A percentile compares a stretch with the other conserved stretches of the same genome.
Conservation (phyloP, 2,329 filamentous ascomycete species). For the Emmonsiellopsis sp. region DNA sequence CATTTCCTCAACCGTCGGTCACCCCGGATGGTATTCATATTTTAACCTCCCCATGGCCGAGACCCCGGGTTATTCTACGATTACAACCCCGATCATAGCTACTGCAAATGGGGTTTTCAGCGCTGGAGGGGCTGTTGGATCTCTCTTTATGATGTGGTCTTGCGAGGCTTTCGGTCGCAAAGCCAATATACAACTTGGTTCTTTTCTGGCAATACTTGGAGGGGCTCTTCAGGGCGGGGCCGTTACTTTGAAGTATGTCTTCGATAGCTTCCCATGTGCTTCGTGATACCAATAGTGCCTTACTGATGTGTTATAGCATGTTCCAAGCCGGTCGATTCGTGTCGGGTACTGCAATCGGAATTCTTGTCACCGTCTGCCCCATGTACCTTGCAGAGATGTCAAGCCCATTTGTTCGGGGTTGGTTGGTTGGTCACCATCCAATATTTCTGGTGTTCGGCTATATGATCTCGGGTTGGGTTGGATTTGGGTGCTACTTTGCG, state of each 20-base stretch:
- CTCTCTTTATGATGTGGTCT: slow-evolving; percentile 44
- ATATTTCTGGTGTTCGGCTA: slow-evolving; percentile 42
- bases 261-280: not conserved
- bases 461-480: slow-evolving; percentile 38
- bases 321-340: slow-evolving; percentile 38
- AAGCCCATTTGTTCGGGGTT: slow-evolving; percentile 33
- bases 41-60: slow-evolving; percentile 39
- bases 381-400: slow-evolving; percentile 40
- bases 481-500: slow-evolving; percentile 38
- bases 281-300: not conserved
- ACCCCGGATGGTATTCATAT: slow-evolving; percentile 44
- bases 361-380: slow-evolving; percentile 36
- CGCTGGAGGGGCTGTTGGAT: slow-evolving; percentile 40
- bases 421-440: slow-evolving; percentile 38
- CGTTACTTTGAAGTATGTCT: slow-evolving; percentile 32
- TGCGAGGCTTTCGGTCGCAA: slow-evolving; percentile 37
- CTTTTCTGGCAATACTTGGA: slow-evolving; percentile 36
- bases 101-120: slow-evolving; percentile 43
- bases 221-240: slow-evolving; percentile 41
- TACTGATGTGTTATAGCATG: slow-evolving; percentile 23
- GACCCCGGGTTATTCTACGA: slow-evolving; percentile 37
- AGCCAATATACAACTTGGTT: slow-evolving; percentile 39
- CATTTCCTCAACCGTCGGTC: slow-evolving; percentile 45
- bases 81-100: slow-evolving; percentile 40
- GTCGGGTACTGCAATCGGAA: slow-evolving; percentile 34